Evolutionary conservation across 2,329 filamentous ascomycete genomes (phyloP).

Genomic region (Orbilia oligospora): DNA sequence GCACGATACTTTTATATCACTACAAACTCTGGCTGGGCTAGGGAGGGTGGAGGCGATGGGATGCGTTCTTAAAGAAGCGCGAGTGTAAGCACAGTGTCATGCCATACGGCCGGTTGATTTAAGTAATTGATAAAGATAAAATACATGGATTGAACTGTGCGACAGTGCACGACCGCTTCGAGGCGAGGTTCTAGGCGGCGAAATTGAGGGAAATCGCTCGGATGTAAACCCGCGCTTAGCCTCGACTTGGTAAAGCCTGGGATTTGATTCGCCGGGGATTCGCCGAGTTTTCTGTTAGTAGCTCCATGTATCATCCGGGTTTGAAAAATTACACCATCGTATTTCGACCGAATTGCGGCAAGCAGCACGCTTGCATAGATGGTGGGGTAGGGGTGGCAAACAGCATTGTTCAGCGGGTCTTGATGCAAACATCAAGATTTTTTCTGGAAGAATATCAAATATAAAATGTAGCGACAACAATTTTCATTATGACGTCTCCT

Average conservation of each 20-base stretch:
- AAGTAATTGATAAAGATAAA: constrained; percentile 22
- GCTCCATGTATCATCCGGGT: constrained; percentile 2
- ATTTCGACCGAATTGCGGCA: constrained; percentile 8
- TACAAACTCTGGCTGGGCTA: neutral
- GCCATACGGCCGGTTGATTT: constrained; percentile 22
- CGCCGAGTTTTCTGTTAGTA: constrained; percentile 15
- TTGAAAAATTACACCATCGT: neutral
- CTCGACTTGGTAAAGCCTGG: constrained; percentile 36
- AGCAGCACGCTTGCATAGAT: neutral
- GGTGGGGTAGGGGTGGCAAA: neutral
- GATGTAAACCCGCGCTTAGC: constrained; percentile 16
- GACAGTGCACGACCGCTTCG: constrained; percentile 11
- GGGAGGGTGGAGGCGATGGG: constrained; percentile 3
- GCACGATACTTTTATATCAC: neutral
- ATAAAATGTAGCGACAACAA: neutral
- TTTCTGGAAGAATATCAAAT: neutral
- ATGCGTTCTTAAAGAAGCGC: constrained; percentile 2
- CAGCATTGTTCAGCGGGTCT: neutral
- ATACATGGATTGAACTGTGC: constrained; percentile 19
- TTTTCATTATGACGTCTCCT: constrained; percentile 31
- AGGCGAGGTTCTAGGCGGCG: constrained; percentile 21
- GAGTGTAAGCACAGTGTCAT: constrained; percentile 25
- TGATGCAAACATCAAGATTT: neutral
- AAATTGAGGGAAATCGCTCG: constrained; percentile 20
- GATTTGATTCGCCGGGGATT: constrained; percentile 24